Evolutionary conservation across 257 asterid species (phyloP).

Genomic region (Ligustrum vulgare): DNA sequence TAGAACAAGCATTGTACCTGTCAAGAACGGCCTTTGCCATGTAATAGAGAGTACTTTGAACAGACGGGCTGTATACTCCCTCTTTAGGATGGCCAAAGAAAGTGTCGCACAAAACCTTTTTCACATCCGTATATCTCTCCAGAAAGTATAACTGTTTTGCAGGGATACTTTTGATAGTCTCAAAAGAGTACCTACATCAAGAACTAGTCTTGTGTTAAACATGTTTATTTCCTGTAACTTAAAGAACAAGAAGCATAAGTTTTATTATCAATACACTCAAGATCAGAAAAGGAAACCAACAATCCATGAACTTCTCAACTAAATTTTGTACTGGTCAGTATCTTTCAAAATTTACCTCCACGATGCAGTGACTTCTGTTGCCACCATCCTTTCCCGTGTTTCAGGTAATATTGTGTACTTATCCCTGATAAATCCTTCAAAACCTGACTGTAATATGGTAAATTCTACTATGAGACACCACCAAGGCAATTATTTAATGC

Average conservation of each 20-base stretch:
- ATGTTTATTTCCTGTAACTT: conserved; percentile 7
- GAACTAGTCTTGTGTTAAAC: conserved; percentile 13
- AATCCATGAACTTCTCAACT: conserved; percentile 11
- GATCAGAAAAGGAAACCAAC: neutral
- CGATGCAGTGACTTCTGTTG: conserved; percentile 86
- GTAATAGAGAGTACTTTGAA: conserved; percentile 79
- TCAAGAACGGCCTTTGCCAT: conserved; percentile 83
- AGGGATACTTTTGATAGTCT: conserved; percentile 64
- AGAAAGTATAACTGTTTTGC: conserved; percentile 50
- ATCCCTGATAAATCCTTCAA: conserved; percentile 92
- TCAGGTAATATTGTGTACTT: conserved; percentile 88
- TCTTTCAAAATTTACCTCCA: conserved; percentile 60
- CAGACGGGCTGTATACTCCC: conserved; percentile 96
- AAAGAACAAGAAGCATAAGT: conserved; percentile 8
- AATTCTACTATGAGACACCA: conserved; percentile 27
- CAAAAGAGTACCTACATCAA: conserved; percentile 65
- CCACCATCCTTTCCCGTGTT: conserved; percentile 87
- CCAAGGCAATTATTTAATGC: conserved; percentile 9
- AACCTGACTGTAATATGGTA: conserved; percentile 73
- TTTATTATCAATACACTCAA: conserved; percentile 6
- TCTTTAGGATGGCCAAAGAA: conserved; percentile 76
- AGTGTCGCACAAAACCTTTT: conserved; percentile 56
- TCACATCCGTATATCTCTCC: conserved; percentile 66
- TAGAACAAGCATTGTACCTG: conserved; percentile 45
- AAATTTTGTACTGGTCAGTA: neutral